Conservation (phyloP, 129 eudicot species). For the Lonicera japonica region DNA sequence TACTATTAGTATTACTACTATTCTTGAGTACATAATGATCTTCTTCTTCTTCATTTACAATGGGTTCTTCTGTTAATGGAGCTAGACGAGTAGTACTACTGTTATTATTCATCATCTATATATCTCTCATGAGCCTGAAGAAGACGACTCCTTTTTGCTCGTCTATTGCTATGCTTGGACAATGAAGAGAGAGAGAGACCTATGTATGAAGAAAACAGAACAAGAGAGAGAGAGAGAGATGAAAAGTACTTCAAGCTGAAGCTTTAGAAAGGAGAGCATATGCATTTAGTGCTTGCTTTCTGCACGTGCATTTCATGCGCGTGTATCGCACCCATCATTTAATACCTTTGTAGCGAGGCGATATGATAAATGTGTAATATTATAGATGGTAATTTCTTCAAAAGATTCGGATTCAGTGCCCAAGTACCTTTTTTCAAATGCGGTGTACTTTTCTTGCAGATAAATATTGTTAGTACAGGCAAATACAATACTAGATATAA, state of each 20-base stretch:
- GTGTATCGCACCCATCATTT: constrained; percentile 6
- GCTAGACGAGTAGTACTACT: constrained; percentile 38
- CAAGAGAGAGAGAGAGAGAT: background rate
- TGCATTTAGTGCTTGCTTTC: constrained; percentile 14
- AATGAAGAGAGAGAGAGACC: background rate
- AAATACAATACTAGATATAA: background rate
- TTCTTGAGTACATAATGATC: too few species aligned
- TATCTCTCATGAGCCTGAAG: too few species aligned
- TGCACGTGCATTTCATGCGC: constrained; percentile 28
- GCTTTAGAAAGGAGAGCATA: background rate
- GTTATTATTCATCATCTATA: too few species aligned
- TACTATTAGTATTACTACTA: constrained; percentile 14
- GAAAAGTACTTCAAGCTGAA: background rate
- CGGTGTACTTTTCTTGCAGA: too few species aligned
- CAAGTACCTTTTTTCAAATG: background rate
- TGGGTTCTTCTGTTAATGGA: constrained; percentile 82
- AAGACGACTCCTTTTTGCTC: background rate
- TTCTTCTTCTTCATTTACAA: constrained; percentile 43
- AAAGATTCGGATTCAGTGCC: background rate
- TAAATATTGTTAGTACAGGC: too few species aligned
- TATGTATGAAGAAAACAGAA: too few species aligned
- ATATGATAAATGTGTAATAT: background rate
- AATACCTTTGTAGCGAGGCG: too few species aligned
- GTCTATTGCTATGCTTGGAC: constrained; percentile 13
- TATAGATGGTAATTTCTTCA: background rate